These are phyloP conservation scores for Cutaneotrichosporon cyanovorans DNA, from an alignment of 1,284 basidiomycete genomes.

Conservation along the genomic window DNA sequence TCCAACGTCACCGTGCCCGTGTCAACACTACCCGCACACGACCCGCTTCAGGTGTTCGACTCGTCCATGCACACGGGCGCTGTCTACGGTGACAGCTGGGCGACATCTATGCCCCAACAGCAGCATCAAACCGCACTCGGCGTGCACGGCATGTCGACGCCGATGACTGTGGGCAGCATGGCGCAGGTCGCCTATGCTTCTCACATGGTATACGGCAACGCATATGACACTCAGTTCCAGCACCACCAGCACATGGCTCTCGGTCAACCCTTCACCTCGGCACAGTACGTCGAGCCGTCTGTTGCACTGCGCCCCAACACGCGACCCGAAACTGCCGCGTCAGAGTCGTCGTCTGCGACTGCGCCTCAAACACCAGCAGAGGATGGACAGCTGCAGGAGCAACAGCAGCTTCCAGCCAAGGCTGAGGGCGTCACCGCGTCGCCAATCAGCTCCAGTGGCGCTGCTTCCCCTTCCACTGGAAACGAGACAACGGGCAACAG, in stretches of 20 bases:
- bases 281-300: constrained; percentile 9
- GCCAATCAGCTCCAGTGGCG: too few relatives aligned
- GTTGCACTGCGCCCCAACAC: not conserved
- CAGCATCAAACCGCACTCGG: not conserved
- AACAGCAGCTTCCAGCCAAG: too few relatives aligned
- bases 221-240: not conserved
- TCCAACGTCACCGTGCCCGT: not conserved
- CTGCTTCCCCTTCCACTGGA: not conserved
- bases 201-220: constrained; percentile 3
- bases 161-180: not conserved
- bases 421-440: too few relatives aligned
- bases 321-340: too few relatives aligned
- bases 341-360: too few relatives aligned
- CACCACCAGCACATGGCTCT: not conserved
- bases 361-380: too few relatives aligned
- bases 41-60: constrained; percentile 10
- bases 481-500: not conserved
- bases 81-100: not conserved
- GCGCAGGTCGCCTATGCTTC: constrained; percentile 1
- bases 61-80: not conserved
- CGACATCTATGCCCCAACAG: constrained; percentile 2
- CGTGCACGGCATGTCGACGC: not conserved
- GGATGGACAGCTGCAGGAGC: too few relatives aligned
- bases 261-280: not conserved
- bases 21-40: constrained; percentile 5